Base-by-base conservation (phyloP, 352 stramenopile genomes). In the Thraustotheca clavata region DNA sequence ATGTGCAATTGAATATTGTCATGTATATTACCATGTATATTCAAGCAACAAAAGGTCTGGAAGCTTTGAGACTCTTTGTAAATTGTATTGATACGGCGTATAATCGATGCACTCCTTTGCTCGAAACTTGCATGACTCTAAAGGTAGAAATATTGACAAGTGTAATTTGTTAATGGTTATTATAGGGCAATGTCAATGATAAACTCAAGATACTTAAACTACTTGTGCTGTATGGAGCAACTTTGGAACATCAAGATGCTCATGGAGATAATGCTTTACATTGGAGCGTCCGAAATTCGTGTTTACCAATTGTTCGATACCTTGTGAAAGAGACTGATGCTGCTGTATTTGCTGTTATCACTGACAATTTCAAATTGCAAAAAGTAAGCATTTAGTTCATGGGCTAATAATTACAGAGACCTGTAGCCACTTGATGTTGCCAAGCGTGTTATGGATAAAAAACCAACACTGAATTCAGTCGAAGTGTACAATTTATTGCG, bases 181-280 rank as follows among this genome's bases (percentile, higher is more conserved):
- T 5, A 8, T 47, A 85, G 59, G 81, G 82, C 4, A 38, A 69
- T 14, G 67, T 74, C 14, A 59, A 55, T 1, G 61, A 76, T 12
- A 76, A 78, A 0, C 68, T 87, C 18, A 67, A 80, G 55, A 75
- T 88, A 38, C 49, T 86, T 12, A 69, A 68, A 20, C 41, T 87
- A 18, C 69, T 91, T 7, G 65, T 91, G 7, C 46, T 74, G 20
- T 65, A 69, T 36, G 78, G 74, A 22, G 74, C 67, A 1, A 72
- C 79, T n/a, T 72, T 81, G 3, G 70, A 73, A 5, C 68, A 63
- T 16, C 65, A 73, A 4, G 82, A 91, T 36, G 69, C 71, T 0
- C 75, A 87, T 59, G 79, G 82, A 0, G 79, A 91, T 62, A 89
- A 79, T 20, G 79, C 68, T 16, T 49, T 91, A 4, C 82, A 91